Percentiles rank a stretch among this genome's conserved stretches.
Conservation (phyloP, 106 monocot genomes). For the Acanthochlamys bracteata region DNA sequence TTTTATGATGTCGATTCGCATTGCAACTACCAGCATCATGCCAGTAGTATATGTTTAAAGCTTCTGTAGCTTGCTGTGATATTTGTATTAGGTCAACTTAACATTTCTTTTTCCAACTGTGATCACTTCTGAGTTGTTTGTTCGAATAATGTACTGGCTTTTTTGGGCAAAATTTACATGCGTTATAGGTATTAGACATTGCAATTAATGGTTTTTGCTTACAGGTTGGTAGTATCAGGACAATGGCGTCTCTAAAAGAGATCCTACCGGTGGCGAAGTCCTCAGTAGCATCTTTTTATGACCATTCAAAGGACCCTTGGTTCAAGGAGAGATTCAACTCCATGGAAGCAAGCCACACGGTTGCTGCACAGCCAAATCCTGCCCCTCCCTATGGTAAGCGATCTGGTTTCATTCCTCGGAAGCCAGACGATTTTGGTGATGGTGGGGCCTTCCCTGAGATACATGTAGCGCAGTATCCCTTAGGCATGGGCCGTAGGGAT, state of each 20-base stretch:
- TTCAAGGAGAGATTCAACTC: slow-evolving; percentile 82
- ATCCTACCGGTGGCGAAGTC: slow-evolving; percentile 66
- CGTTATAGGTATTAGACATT: too few species aligned
- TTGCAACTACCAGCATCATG: too few species aligned
- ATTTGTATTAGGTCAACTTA: too few species aligned
- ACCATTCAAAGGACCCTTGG: slow-evolving; percentile 87
- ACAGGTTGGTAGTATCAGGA: background rate
- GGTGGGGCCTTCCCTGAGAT: slow-evolving; percentile 99
- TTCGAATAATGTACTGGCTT: too few species aligned
- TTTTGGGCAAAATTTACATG: too few species aligned
- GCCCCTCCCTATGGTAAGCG: slow-evolving; percentile 84
- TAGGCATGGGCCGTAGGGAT: slow-evolving; percentile 82
- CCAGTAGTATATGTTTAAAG: too few species aligned
- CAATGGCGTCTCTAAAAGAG: slow-evolving; percentile 83
- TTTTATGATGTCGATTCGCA: too few species aligned
- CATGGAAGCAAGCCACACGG: slow-evolving; percentile 1
- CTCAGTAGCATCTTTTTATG: slow-evolving; percentile 43
- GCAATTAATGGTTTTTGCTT: background rate
- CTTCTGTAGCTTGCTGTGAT: too few species aligned
- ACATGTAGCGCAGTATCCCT: slow-evolving; percentile 87
- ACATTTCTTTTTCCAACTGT: too few species aligned
- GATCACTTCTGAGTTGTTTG: too few species aligned
- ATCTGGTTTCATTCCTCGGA: slow-evolving; percentile 69
- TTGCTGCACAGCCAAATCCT: slow-evolving; percentile 25
- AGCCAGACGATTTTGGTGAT: slow-evolving; percentile 88